Percentiles rank a stretch among this genome's conserved stretches.
phyloP scores from a whole-genome alignment of 352 stramenopile genomes.

The Phytopythium litorale region DNA sequence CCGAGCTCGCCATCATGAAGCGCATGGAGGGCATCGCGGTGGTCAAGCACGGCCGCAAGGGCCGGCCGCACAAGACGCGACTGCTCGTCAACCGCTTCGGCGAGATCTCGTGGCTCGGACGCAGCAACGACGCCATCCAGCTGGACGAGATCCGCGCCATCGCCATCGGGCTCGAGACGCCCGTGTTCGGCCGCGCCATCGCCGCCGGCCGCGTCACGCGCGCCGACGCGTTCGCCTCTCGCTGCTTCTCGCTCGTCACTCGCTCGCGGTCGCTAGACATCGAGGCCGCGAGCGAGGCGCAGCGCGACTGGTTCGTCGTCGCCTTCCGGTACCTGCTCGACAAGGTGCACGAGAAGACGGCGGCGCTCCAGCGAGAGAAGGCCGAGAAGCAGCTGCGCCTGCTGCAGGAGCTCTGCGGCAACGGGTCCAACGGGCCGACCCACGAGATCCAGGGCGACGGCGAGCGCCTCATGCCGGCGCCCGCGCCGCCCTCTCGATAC shows the following conservation, averaged over 20 bases:
- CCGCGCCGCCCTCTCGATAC: slow-evolving; percentile 5
- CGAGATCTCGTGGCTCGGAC: slow-evolving; percentile 79
- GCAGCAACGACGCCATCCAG: slow-evolving; percentile 70
- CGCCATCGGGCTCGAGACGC: slow-evolving; percentile 51
- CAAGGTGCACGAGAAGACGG: slow-evolving; percentile 83
- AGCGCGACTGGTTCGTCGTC: slow-evolving; percentile 84
- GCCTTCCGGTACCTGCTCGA: slow-evolving; percentile 84
- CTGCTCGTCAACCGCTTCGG: slow-evolving; percentile 80
- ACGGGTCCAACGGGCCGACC: slow-evolving; percentile 10
- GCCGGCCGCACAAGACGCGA: slow-evolving; percentile 77
- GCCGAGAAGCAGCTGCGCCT: slow-evolving; percentile 74
- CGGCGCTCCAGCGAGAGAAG: slow-evolving; percentile 67
- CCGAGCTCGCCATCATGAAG: slow-evolving; percentile 84
- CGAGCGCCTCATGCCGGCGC: background rate
- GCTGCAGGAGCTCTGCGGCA: slow-evolving; percentile 64
- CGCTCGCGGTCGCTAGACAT: slow-evolving; percentile 66
- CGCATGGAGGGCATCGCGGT: slow-evolving; percentile 66
- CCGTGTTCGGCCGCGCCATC: slow-evolving; percentile 57
- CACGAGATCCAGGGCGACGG: slow-evolving; percentile 17
- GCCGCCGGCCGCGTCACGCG: slow-evolving; percentile 22
- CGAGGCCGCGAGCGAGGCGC: slow-evolving; percentile 59
- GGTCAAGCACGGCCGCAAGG: slow-evolving; percentile 77
- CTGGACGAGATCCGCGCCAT: slow-evolving; percentile 66
- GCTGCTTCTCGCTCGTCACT: slow-evolving; percentile 77
- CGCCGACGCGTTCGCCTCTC: slow-evolving; percentile 17